Evolutionary conservation across 805 yeast species (phyloP).

Genomic region (Huiozyma naganishii): DNA sequence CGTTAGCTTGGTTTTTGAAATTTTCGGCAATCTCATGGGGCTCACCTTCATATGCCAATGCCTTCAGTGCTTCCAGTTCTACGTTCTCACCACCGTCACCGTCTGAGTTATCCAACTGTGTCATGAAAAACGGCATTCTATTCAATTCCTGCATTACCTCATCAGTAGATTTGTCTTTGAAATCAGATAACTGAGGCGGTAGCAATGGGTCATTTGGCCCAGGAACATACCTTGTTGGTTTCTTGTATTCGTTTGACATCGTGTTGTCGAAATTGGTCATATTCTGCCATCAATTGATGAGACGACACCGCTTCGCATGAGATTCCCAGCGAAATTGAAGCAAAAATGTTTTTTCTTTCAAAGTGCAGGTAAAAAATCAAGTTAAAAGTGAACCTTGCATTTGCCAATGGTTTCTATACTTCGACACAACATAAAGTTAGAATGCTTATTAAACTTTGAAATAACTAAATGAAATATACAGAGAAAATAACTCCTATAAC

Average conservation of each 20-base stretch:
- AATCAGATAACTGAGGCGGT: slow-evolving; percentile 73
- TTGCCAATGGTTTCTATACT: too few relatives aligned
- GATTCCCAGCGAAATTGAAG: too few relatives aligned
- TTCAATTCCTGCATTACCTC: slow-evolving; percentile 72
- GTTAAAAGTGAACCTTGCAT: too few relatives aligned
- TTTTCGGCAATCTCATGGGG: slow-evolving; percentile 85
- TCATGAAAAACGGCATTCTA: slow-evolving; percentile 90
- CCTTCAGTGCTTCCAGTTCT: slow-evolving; percentile 78
- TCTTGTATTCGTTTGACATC: slow-evolving; percentile 12
- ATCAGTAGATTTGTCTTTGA: slow-evolving; percentile 52
- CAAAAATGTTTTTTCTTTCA: too few relatives aligned
- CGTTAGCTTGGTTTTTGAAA: slow-evolving; percentile 90
- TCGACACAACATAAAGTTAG: too few relatives aligned
- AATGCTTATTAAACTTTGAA: too few relatives aligned
- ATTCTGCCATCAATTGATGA: too few relatives aligned
- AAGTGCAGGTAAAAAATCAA: too few relatives aligned
- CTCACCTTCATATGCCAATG: slow-evolving; percentile 90
- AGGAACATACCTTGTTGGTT: slow-evolving; percentile 33
- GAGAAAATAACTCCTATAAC: not conserved
- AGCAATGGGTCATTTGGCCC: slow-evolving; percentile 55
- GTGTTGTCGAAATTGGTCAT: too few relatives aligned
- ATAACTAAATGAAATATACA: not conserved
- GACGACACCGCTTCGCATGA: too few relatives aligned
- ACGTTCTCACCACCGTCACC: slow-evolving; percentile 57
- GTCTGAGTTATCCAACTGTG: slow-evolving; percentile 63